Percentiles rank a stretch among this genome's conserved stretches.
phyloP scores from a whole-genome alignment of 169 alveolate genomes.

The Plasmodium cynomolgi region DNA sequence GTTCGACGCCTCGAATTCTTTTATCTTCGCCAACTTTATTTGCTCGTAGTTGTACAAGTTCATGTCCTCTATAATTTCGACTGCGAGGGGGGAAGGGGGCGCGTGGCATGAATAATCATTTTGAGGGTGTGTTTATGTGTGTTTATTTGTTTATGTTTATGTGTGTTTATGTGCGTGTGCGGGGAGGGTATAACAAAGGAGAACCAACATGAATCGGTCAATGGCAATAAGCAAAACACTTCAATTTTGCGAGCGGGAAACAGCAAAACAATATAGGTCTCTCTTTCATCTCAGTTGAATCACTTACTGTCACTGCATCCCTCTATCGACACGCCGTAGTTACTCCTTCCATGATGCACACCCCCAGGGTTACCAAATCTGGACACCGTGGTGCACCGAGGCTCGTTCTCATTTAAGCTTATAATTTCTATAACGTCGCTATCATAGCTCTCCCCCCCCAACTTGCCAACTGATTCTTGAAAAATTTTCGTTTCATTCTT shows the following conservation, averaged over 20 bases:
- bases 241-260: neutral
- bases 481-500: constrained; percentile 24
- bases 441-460: constrained; percentile 20
- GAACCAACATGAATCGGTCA: neutral
- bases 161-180: neutral
- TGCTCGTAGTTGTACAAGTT: constrained; percentile 27
- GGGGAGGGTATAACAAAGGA: neutral
- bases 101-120: neutral
- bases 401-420: constrained; percentile 39
- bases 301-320: constrained; percentile 40
- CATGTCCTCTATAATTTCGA: constrained; percentile 57
- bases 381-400: neutral
- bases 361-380: neutral
- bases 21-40: constrained; percentile 30
- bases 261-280: neutral
- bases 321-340: constrained; percentile 3
- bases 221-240: neutral
- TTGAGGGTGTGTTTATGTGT: neutral
- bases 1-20: constrained; percentile 30
- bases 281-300: neutral
- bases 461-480: neutral
- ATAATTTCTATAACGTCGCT: constrained; percentile 62
- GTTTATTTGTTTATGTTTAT: neutral
- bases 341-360: neutral
- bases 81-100: neutral